Conservation (phyloP, 495 filamentous ascomycete species). For the Corynascus novoguineensis region DNA sequence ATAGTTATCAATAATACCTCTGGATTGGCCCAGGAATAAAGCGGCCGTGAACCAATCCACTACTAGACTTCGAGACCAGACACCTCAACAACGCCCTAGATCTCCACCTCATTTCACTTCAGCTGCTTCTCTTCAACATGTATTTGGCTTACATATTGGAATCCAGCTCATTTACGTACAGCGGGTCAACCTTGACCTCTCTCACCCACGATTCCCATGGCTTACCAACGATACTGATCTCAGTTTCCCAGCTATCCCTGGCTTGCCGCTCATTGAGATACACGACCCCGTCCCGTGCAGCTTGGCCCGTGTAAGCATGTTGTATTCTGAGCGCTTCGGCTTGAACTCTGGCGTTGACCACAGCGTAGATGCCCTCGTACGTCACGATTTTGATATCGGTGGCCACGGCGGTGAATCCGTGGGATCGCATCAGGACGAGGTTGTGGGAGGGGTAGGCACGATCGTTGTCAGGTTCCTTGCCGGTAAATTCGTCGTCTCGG, state of each 20-base stretch:
- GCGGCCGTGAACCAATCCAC: too few species aligned
- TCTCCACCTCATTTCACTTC: too few species aligned
- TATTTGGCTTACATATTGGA: background rate
- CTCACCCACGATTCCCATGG: constrained; percentile 43
- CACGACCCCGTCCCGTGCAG: constrained; percentile 14
- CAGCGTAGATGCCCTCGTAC: constrained; percentile 42
- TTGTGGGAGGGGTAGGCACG: constrained; percentile 24
- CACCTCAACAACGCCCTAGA: too few species aligned
- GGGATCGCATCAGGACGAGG: constrained; percentile 45
- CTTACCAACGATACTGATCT: constrained; percentile 20
- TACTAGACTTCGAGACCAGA: too few species aligned
- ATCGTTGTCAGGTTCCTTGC: constrained; percentile 24
- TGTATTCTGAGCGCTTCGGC: constrained; percentile 23
- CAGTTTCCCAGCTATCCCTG: constrained; percentile 18
- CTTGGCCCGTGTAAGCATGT: constrained; percentile 6
- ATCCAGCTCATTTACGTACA: constrained; percentile 11
- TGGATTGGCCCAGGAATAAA: too few species aligned
- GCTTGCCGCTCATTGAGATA: constrained; percentile 31
- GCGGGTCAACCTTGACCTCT: constrained; percentile 31
- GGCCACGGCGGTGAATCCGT: constrained; percentile 43
- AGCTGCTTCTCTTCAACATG: background rate
- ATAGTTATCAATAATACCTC: too few species aligned
- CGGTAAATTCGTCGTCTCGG: constrained; percentile 20
- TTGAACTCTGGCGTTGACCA: constrained; percentile 41
- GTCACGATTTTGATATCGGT: constrained; percentile 37